phyloP scores from a whole-genome alignment of 768 basidiomycete genomes.

The Leucosporidium creatinivorum region DNA sequence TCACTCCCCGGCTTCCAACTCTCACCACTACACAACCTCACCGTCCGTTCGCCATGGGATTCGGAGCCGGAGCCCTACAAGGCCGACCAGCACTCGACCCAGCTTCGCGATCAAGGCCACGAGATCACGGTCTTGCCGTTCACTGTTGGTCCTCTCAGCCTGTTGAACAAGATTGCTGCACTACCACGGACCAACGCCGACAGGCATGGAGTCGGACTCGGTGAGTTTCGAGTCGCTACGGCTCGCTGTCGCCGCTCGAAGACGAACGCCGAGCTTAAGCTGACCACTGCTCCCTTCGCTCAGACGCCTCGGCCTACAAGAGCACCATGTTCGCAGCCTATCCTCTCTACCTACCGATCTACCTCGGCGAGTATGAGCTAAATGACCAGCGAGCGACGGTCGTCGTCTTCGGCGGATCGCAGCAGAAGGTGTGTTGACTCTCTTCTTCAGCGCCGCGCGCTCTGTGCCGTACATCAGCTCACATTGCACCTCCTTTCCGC shows the following conservation, averaged over 20 bases:
- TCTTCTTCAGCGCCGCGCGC: not conserved
- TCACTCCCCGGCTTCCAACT: not conserved
- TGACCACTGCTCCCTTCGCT: not conserved
- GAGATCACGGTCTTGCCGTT: not conserved
- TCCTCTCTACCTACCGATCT: conserved; percentile 1
- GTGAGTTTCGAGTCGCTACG: not conserved
- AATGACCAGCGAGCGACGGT: not conserved
- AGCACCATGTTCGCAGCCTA: not conserved
- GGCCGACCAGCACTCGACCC: not conserved
- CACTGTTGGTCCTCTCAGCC: not conserved
- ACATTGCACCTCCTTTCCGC: too few relatives aligned
- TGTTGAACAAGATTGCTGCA: not conserved
- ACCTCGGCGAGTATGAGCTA: not conserved
- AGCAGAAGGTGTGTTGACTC: not conserved
- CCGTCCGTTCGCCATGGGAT: not conserved
- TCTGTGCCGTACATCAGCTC: too few relatives aligned
- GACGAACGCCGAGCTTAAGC: not conserved
- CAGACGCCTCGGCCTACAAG: not conserved
- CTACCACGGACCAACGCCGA: not conserved
- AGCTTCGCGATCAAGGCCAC: not conserved
- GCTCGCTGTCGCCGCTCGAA: not conserved
- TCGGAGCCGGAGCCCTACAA: not conserved
- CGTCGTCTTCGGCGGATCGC: not conserved
- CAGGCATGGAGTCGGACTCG: not conserved
- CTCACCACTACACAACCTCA: not conserved